phyloP scores from a whole-genome alignment of 2,329 filamentous ascomycete species.

The Pleoardoris graminearum region DNA sequence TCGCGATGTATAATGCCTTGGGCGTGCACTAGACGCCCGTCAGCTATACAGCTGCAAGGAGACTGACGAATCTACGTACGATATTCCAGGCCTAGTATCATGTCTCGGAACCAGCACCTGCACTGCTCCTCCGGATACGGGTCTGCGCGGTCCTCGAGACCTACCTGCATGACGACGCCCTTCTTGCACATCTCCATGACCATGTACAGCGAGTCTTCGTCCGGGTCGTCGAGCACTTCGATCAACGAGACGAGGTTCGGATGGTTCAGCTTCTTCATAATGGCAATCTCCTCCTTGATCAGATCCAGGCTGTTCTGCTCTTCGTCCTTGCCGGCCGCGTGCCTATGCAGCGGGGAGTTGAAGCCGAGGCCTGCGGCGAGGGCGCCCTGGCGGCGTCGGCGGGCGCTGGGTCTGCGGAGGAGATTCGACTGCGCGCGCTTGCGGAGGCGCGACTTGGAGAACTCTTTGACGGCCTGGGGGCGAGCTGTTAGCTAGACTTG shows the following conservation, averaged over 20 bases:
- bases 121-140: constrained; percentile 84
- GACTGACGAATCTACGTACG: constrained; percentile 54
- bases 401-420: constrained; percentile 65
- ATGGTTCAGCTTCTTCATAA: constrained; percentile 98
- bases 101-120: constrained; percentile 89
- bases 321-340: constrained; percentile 53
- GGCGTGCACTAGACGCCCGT: constrained; percentile 69
- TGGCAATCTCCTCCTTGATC: constrained; percentile 94
- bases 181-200: constrained; percentile 99
- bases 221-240: constrained; percentile 92
- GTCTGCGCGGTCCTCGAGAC: constrained; percentile 77
- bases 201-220: constrained; percentile 97
- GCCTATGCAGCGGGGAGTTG: constrained; percentile 66
- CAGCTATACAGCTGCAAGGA: constrained; percentile 15
- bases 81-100: constrained; percentile 95
- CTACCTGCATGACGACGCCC: constrained; percentile 95
- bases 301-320: constrained; percentile 76
- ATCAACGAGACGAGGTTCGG: constrained; percentile 90
- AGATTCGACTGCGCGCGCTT: constrained; percentile 91
- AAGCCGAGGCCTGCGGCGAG: constrained; percentile 58
- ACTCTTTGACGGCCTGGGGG: constrained; percentile 87
- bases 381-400: constrained; percentile 57
- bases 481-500: constrained; percentile 34
- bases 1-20: constrained; percentile 95
- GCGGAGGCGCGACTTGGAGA: constrained; percentile 87